Percentiles rank a stretch among this genome's conserved stretches.
Conservation (phyloP, 768 basidiomycete species). For the Leccinum ochraceum region DNA sequence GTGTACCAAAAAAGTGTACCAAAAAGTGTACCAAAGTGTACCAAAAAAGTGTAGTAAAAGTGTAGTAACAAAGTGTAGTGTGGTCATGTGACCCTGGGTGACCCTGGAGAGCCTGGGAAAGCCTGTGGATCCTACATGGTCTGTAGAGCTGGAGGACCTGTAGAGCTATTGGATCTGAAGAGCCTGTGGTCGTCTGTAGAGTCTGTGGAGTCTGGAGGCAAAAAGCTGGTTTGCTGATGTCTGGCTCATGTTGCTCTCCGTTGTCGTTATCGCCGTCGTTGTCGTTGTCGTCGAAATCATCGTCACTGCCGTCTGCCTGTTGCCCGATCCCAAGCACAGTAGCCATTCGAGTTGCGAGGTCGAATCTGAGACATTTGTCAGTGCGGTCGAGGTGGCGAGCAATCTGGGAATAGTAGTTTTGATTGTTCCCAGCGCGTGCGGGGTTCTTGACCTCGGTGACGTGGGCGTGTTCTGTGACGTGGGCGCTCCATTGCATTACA, state of each 20-base stretch:
- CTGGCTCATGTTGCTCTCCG: neutral
- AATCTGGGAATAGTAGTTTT: neutral
- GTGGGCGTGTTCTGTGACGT: neutral
- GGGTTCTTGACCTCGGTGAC: neutral
- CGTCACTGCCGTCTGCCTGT: neutral
- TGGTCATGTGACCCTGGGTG: no score
- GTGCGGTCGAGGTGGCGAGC: neutral
- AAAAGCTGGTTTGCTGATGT: no score
- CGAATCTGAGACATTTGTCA: neutral
- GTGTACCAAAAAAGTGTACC: no score
- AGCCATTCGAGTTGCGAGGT: neutral
- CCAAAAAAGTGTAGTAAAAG: no score
- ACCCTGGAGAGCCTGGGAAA: no score
- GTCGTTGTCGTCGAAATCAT: neutral
- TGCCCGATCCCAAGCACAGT: neutral
- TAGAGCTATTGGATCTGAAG: no score
- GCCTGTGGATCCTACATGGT: no score
- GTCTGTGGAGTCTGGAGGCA: no score
- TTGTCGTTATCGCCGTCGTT: neutral
- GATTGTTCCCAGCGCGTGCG: neutral
- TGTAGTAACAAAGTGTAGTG: no score
- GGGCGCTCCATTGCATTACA: neutral
- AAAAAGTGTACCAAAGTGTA: no score
- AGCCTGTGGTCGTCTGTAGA: no score
- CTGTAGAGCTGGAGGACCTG: no score